Evolutionary conservation across 805 yeast species (phyloP), one percentile per base, ranked within the genome.

Genomic region (Cyberlindnera nakhonratchasimensis): DNA sequence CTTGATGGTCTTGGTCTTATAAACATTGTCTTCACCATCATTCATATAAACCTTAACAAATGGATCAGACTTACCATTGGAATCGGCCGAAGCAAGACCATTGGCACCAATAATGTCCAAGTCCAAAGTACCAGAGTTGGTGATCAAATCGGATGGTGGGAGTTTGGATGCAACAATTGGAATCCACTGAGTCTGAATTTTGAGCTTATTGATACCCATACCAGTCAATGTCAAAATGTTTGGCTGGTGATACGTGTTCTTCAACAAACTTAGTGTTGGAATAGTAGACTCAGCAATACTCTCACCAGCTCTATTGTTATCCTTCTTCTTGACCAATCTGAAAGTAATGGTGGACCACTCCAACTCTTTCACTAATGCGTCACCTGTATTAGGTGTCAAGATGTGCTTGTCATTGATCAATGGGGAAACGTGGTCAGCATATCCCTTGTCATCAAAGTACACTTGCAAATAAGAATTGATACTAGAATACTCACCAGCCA

Each of bases 1-100:
- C 74, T 90, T 93, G 47, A 77, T 70, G 22, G 82, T 82, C 65
- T 86, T 82, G 28, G 96, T 77, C 69, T 87, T 88, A 70, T 68
- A 80, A 46, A 85, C 70, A 25, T 66, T 61, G 23, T 77, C 77
- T 40, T 72, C 72, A 13, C 69, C 70, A 30, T 82, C 82, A 64
- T 90, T 80, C 54, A 87, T 58, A 56, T 72, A 80, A 48, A 88
- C 73, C 55, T 80, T 76, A 46, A 80, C 72, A 61, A 80, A 91
- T 42, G 99, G 99, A 65, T 93, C 99, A 3, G 96, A 87, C 61
- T 85, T 84, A 38, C 98, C 98, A 53, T 82, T 83, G 23, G 86
- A 70, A 65, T 93, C 99, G n/a, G 90, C 95, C 12, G 96, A 74
- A 29, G 83, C 78, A 45, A 93, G 71, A 39, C 77, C 76, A 13